Evolutionary conservation across 2,329 filamentous ascomycete genomes (phyloP), one percentile per base, ranked within the genome.

Genomic region (Sordariomycetes sp.): DNA sequence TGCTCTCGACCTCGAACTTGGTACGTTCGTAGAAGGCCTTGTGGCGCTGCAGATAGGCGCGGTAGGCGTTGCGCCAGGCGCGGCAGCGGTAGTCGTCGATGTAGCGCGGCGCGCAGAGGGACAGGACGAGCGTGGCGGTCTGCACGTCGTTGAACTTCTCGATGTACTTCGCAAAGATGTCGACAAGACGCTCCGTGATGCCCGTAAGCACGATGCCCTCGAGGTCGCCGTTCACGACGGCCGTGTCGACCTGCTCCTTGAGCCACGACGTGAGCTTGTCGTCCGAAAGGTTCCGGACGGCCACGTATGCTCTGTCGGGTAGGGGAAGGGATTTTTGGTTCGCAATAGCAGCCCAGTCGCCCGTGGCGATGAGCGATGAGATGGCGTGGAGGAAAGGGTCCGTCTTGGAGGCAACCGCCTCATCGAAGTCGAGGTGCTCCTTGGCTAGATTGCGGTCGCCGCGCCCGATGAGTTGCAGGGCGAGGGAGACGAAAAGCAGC

Each of bases 371-470:
- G 63, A 89, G 85, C 3, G 86, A 85, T 25, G 90, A 89, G 54
- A 94, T 87, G 6, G 88, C 89, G 58, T 89, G 86, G 25, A 94
- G 79, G 66, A 92, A 93, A 0, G 89, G 86, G 64, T 94, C 88
- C 0, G 86, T 84, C 61, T 87, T 81, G 60, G 80, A 82, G 28
- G 83, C 80, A 16, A 82, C 75, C 2, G 74, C 74, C 59, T 81
- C 79, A 66, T 84, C 81, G 64, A 83, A 81, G 63, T 83, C 80
- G 25, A 84, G 73, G 60, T 79, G 73, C 61, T 77, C 75, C 61
- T 76, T 76, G 50, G 70, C 70, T 3, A 74, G 63, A 48, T 71
- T 69, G 53, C 71, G 72, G 59, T 75, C 74, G 14, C 76, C 78
- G 60, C 78, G 75, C 25, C 78, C 75, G 61, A 84, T 82, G 28